These are phyloP conservation scores for Kodamaea hsintzibuensis DNA, from an alignment of 805 yeast genomes.

Conservation along the genomic window DNA sequence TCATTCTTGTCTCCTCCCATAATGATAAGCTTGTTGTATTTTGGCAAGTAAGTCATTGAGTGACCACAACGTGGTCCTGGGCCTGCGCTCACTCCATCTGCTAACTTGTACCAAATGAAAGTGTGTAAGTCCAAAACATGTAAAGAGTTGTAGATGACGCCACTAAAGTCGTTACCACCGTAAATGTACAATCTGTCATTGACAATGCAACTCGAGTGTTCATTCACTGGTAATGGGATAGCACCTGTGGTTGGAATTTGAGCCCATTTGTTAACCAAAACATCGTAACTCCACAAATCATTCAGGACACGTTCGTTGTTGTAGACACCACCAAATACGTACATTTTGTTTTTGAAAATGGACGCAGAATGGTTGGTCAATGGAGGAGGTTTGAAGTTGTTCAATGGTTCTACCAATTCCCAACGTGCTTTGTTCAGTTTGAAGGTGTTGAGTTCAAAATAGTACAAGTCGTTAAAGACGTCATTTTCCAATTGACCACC, in stretches of 20 bases:
- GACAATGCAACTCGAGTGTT: slow-evolving; percentile 82
- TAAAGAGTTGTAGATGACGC: slow-evolving; percentile 63
- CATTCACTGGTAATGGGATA: slow-evolving; percentile 85
- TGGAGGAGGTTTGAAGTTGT: slow-evolving; percentile 65
- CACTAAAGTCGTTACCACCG: slow-evolving; percentile 85
- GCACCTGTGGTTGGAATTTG: slow-evolving; percentile 67
- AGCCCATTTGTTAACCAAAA: slow-evolving; percentile 66
- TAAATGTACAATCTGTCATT: slow-evolving; percentile 77
- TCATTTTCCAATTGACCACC: slow-evolving; percentile 94
- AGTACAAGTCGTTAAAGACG: slow-evolving; percentile 79
- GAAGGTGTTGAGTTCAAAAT: slow-evolving; percentile 84
- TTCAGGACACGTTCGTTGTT: slow-evolving; percentile 66
- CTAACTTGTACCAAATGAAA: slow-evolving; percentile 68
- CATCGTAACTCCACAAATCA: slow-evolving; percentile 82
- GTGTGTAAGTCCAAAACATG: slow-evolving; percentile 76
- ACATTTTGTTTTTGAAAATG: slow-evolving; percentile 73
- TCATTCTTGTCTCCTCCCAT: slow-evolving; percentile 93
- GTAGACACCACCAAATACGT: slow-evolving; percentile 87
- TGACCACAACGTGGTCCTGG: slow-evolving; percentile 94
- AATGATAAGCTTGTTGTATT: slow-evolving; percentile 66
- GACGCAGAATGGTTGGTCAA: slow-evolving; percentile 90
- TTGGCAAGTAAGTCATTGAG: slow-evolving; percentile 70
- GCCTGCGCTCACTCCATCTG: slow-evolving; percentile 39
- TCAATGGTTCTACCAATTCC: slow-evolving; percentile 64
- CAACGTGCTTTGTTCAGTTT: slow-evolving; percentile 82